Base-by-base conservation (phyloP, 208 protist genomes). In the Crithidia acanthocephali region DNA sequence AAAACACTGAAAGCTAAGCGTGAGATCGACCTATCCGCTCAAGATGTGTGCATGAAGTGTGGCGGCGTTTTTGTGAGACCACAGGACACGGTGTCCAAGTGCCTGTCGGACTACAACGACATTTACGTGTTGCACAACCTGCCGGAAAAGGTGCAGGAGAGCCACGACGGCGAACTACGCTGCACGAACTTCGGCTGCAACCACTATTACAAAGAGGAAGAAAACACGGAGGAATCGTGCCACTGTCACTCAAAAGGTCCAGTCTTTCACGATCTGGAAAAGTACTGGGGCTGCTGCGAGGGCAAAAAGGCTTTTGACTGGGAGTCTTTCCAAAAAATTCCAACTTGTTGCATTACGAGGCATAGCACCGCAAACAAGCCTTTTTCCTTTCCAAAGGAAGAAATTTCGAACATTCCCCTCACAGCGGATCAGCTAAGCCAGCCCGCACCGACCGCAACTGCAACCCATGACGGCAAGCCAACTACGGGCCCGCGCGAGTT, bases 121-220 rank as follows among this genome's bases (percentile, higher is more conserved):
- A 65, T 96, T 27, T 69, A 73, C 16, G 33, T 94, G 16, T 45
- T 88, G 0, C 91, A 94, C 64, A 85, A 81, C 27, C 50, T 57
- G 1, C 59, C 79, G 18, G 32, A 45, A 15, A 68, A 68, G 22
- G 37, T 32, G n/a, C 44, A 63, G 13, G 48, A 72, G 33, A 35
- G 18, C 8, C 79, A 69, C 45, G 79, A 85, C 22, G 85, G 80
- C 32, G 68, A 86, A 22, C 20, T 91, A 4, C 56, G 79, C 8
- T 96, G 92, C 74, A 93, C 87, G 0, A 93, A 96, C 18, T 95
- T 79, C 50, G 92, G 92, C 0, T 96, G 92, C 51, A 86, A 87
- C 22, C 50, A 85, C 59, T 87, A 85, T 42, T 96, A 87, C 71
- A 68, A 76, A 23, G 79, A 83, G 53, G 80, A 86, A n/a, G 84